Base-by-base conservation (phyloP, 1,284 basidiomycete genomes). In the Naganishia liquefaciens region DNA sequence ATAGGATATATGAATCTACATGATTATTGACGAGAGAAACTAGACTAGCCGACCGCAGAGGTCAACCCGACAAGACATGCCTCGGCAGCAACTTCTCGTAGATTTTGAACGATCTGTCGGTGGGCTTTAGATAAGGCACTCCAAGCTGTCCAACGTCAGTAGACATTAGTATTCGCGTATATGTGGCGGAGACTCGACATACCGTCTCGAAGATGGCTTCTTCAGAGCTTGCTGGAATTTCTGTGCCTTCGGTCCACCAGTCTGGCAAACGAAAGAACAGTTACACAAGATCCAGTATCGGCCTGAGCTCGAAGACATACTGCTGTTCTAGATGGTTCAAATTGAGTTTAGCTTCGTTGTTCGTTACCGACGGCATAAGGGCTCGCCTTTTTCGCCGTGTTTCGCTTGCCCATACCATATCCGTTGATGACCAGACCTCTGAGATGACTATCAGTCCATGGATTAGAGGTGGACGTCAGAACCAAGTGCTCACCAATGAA, bases 391-490 rank as follows among this genome's bases (percentile, higher is more conserved):
- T 27, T 40, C 3, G 21, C 55, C 10, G 5, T 23, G 33, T 64
- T 57, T 47, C 68, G 63, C 39, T 66, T 47, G 1, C 72, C 74
- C 74, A 76, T 75, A 0, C 65, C 70, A 63, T 76, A 75, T 69
- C 74, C 75, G 68, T 76, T 76, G 64, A 76, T 54, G 13, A 70
- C 66, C 70, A 68, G 71, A 1, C 70, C 71, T n/a, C 68, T 67
- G 30, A 5, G 11, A 39, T 2, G 5, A 15, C 5, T 23, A 23
- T 37, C 25, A 40, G 21, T 46, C 11, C 1, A 6, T 47, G 25
- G 21, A 42, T 17, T 21, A 30, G 7, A 30, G 17, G 10, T n/a
- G 39, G 13, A 0, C 33, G 3, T 11, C 30, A 4, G 5, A 39
- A 17, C 42, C 15, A 10, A 25, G 15, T 5, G 62, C 63, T 37